Base-by-base conservation (phyloP, 2,329 filamentous ascomycete species). In the Penicillium sp. region DNA sequence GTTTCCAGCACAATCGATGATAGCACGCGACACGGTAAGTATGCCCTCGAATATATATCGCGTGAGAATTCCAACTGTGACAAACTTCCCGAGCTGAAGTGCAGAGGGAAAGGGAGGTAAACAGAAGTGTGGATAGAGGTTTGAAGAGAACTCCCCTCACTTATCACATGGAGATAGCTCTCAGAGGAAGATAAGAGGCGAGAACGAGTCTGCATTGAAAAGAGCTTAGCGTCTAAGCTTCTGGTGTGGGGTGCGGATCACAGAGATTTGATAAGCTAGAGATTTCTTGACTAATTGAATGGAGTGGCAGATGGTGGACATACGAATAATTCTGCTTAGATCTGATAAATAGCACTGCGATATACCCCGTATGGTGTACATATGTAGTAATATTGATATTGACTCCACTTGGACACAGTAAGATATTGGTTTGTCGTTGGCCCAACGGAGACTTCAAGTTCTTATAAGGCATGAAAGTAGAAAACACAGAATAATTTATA, bases 121-220 rank as follows among this genome's bases (percentile, higher is more conserved):
- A 50, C 14, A 16, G 18, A 18, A 1, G 16, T 6, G 40, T 13
- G 29, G 32, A 13, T 11, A 48, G 30, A 40, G 18, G 30, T 11
- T 19, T 19, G 16, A 19, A 16, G 27, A 42, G 39, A 54, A 39
- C 32, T 19, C 39, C 49, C 46, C 38, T 50, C 39, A 38, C 39
- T 43, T 50, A 54, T 54, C 51, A 54, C 51, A 44, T 47, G 50
- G 50, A 53, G 51, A 54, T 54, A 54, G 39, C 51, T 43, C 26
- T 4, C 14, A 41, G 13, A 3, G 27, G 16, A 10, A 53, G 51
- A 54, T 54, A 54, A 54, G 51, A 48, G 36, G 36, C 47, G 14
- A 30, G 30, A 40, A n/a, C 45, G 29, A 53, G 34, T 32, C 32
- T 18, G 11, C 26, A 26, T 50, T 44, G 11, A 50, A 54, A 44